Evolutionary conservation across 441 rosid genomes (phyloP).

Genomic region (Jatropha podagrica): DNA sequence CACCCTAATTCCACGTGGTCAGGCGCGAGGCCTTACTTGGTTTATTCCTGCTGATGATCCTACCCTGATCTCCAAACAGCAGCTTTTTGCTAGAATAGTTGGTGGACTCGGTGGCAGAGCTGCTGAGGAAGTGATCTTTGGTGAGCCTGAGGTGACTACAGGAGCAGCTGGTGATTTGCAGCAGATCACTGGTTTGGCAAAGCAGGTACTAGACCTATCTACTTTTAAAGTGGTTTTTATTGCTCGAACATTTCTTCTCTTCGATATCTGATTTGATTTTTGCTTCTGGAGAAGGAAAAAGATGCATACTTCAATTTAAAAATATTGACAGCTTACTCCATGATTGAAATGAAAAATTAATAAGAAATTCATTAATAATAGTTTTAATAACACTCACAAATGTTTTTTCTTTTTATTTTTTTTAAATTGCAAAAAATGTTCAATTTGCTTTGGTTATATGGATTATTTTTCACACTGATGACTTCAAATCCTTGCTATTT

Average conservation of each 20-base stretch:
- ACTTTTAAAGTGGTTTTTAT: background rate
- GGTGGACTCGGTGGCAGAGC: constrained; percentile 98
- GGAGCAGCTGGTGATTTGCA: constrained; percentile 98
- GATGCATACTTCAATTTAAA: too few relatives aligned
- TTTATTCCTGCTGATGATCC: constrained; percentile 97
- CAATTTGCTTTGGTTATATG: too few relatives aligned
- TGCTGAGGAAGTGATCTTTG: constrained; percentile 92
- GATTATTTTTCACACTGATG: too few relatives aligned
- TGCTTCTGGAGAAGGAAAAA: too few relatives aligned
- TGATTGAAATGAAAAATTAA: too few relatives aligned
- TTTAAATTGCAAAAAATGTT: too few relatives aligned
- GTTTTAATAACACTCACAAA: too few relatives aligned
- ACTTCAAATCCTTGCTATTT: too few relatives aligned
- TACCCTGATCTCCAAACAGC: constrained; percentile 89
- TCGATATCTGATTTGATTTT: background rate
- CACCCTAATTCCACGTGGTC: constrained; percentile 87
- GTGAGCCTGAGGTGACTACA: constrained; percentile 92
- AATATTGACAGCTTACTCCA: too few relatives aligned
- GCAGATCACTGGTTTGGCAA: constrained; percentile 90
- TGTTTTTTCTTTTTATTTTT: too few relatives aligned
- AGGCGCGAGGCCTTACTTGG: constrained; percentile 96
- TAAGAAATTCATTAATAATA: too few relatives aligned
- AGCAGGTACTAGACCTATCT: constrained; percentile 50
- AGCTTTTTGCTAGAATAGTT: constrained; percentile 91
- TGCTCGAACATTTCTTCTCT: too few relatives aligned